Base-by-base conservation (phyloP, 1,139 yeast species). In the Entelexis sorbosivorans region DNA sequence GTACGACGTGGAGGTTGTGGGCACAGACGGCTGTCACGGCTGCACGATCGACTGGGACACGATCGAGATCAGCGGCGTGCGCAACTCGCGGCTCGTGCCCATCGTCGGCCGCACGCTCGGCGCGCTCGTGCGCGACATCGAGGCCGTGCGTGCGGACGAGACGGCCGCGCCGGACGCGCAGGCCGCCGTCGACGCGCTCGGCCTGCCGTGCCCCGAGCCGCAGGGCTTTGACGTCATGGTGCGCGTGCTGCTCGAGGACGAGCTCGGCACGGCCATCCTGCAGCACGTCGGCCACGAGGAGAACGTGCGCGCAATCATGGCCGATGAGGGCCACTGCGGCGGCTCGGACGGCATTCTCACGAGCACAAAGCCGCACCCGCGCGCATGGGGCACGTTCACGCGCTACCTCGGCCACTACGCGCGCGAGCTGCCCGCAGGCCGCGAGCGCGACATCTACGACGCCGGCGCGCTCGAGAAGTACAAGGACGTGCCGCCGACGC, bases 21-120 rank as follows among this genome's bases (percentile, higher is more conserved):
- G 56, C 16, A 52, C 56, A 7, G 56, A 53, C 28, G 56, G 56
- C 35, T 53, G 56, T 35, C 56, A 53, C 28, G 56, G 56, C 13
- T 53, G 56, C 44, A 53, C 56, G 2, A 32, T 53, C 26, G 56
- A 53, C 46, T 53, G 56, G 56, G n/a, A 28, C 20, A 52, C 56
- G 13, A 48, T 53, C 31, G 56, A 53, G 51, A 52, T 53, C 35
- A 36, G 46, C 19, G 56, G 56, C 22, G 53, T 53, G 9, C 24
- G 14, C 16, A 53, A 53, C 42, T 13, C 22, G 20, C 35, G 33
- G 8, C 47, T 53, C n/a, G 16, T 10, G 7, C 44, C 38, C 16
- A 31, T 54, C 20, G 50, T 53, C 16, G 56, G 56, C n/a, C 38
- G 44, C 13, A 51, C 51, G 20, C 38, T 53, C 16, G 48, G 42